phyloP scores from a whole-genome alignment of 345 rosid genomes.

The Gossypium stocksii region DNA sequence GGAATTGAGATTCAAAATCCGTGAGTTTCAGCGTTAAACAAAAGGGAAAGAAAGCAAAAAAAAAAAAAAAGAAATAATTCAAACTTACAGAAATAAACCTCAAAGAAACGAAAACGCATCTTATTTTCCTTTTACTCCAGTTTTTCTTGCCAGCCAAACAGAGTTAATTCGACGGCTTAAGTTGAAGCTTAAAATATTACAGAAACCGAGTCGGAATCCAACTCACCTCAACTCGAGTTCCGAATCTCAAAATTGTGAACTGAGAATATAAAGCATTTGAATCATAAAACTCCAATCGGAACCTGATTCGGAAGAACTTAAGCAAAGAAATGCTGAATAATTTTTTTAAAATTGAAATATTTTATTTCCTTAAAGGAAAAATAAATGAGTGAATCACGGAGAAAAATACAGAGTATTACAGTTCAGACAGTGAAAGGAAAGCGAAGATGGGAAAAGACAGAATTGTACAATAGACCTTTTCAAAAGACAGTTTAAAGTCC shows the following conservation, averaged over 20 bases:
- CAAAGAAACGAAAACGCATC: not conserved
- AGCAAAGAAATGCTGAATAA: not conserved
- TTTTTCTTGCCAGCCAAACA: conserved; percentile 15
- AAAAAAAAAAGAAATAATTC: not conserved
- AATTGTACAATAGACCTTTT: conserved; percentile 17
- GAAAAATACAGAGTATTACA: not conserved
- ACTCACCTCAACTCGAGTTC: conserved; percentile 11
- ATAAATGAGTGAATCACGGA: not conserved
- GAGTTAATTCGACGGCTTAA: not conserved
- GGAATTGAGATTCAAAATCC: not conserved
- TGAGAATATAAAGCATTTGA: not conserved
- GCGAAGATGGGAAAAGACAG: not conserved
- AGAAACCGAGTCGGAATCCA: conserved; percentile 6
- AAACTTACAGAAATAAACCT: not conserved
- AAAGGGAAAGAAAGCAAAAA: not conserved
- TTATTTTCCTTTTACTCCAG: not conserved
- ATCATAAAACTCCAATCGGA: not conserved
- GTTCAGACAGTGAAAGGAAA: not conserved
- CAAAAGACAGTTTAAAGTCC: not conserved
- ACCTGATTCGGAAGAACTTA: not conserved
- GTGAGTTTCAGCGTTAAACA: not conserved
- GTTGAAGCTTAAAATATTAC: not conserved
- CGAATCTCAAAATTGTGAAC: not conserved
- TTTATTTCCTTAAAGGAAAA: not conserved
- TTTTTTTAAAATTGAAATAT: not conserved